Percentiles rank a stretch among this genome's conserved stretches.
These are phyloP conservation scores for Crucihimalaya himalaica DNA, from an alignment of 345 rosid species.

Conservation along the genomic window DNA sequence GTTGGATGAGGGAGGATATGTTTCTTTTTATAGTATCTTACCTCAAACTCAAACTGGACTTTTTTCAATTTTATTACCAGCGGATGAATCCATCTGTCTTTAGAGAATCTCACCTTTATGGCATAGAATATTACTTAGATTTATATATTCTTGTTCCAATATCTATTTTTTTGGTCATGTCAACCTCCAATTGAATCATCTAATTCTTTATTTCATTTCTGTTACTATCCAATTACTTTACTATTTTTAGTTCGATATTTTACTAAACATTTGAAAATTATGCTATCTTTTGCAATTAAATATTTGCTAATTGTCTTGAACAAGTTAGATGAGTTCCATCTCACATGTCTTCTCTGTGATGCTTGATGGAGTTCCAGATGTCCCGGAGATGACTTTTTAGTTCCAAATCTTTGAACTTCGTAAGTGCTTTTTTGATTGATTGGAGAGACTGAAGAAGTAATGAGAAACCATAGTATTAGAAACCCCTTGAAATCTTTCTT, in stretches of 20 bases:
- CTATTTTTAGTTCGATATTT: slow-evolving; percentile 4
- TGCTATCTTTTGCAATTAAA: not conserved
- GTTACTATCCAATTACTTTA: slow-evolving; percentile 20
- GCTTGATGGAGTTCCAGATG: slow-evolving; percentile 23
- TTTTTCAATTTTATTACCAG: not conserved
- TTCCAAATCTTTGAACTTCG: slow-evolving; percentile 33
- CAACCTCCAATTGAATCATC: slow-evolving; percentile 11
- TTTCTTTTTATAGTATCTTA: no score
- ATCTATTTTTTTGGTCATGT: slow-evolving; percentile 18
- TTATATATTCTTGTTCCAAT: not conserved
- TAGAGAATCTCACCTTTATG: not conserved
- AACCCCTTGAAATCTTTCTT: slow-evolving; percentile 74
- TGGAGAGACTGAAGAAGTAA: slow-evolving; percentile 44
- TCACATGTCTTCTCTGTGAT: slow-evolving; percentile 22
- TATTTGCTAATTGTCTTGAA: slow-evolving; percentile 25
- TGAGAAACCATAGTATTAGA: slow-evolving; percentile 58
- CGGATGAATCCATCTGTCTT: not conserved
- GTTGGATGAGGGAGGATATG: no score
- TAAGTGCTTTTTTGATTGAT: slow-evolving; percentile 26
- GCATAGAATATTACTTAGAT: not conserved
- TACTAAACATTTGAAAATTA: slow-evolving; percentile 27
- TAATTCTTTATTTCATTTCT: slow-evolving; percentile 13
- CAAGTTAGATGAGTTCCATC: slow-evolving; percentile 17
- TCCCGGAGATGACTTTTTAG: slow-evolving; percentile 18
- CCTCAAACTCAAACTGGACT: no score